Conservation (phyloP, 768 basidiomycete species). For the Auriculariales sp. region DNA sequence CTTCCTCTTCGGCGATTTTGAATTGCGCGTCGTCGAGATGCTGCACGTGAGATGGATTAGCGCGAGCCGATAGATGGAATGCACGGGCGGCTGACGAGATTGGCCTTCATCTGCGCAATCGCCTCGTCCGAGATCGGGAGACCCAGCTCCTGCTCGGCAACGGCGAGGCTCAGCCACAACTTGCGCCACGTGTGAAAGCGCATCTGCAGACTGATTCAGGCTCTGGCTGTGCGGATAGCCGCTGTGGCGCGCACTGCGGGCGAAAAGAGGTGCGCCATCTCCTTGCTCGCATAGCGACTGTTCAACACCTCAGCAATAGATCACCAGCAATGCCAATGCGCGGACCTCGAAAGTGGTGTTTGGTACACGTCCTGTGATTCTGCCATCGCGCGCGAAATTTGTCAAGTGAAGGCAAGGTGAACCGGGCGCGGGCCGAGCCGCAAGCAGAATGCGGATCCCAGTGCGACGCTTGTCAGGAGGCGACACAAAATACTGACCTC, state of each 20-base stretch:
- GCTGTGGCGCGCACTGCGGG: slow-evolving; percentile 43
- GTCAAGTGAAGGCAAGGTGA: background rate
- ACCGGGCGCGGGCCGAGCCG: no score
- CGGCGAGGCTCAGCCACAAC: slow-evolving; percentile 92
- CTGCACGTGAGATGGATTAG: no score
- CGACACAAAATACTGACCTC: no score
- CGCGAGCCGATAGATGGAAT: background rate
- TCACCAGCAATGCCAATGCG: background rate
- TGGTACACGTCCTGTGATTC: slow-evolving; percentile 42
- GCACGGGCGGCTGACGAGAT: slow-evolving; percentile 46
- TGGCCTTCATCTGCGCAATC: slow-evolving; percentile 86
- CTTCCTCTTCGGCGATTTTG: slow-evolving; percentile 79
- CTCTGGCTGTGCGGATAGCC: background rate
- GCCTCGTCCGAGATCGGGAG: slow-evolving; percentile 81
- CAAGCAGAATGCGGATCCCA: no score
- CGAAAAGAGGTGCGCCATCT: slow-evolving; percentile 98
- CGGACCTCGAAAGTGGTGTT: slow-evolving; percentile 66
- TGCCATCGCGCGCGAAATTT: background rate
- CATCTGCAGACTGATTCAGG: slow-evolving; percentile 36
- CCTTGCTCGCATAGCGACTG: slow-evolving; percentile 98
- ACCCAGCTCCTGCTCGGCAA: slow-evolving; percentile 92
- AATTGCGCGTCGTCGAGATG: slow-evolving; percentile 80
- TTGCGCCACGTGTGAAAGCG: slow-evolving; percentile 91
- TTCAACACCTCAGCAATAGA: background rate
- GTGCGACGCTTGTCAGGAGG: no score